Percentiles rank a stretch among this genome's conserved stretches.
Evolutionary conservation across 2,329 filamentous ascomycete species (phyloP).

Genomic region (Furcasterigmium furcatum): DNA sequence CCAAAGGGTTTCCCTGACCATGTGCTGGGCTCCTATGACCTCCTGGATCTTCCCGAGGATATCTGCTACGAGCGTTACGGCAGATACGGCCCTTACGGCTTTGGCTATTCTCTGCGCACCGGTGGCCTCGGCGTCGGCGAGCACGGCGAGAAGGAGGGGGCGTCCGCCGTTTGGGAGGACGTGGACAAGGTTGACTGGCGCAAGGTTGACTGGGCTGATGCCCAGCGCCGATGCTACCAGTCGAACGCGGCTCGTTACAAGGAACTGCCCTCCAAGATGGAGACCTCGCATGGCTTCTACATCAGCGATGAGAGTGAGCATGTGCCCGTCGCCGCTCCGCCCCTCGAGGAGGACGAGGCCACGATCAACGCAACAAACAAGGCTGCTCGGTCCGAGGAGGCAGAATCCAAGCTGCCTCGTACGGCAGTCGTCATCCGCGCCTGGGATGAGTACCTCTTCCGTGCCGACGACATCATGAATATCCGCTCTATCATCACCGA

Average conservation of each 20-base stretch:
- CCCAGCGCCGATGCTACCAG: constrained; percentile 69
- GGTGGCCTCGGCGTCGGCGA: constrained; percentile 85
- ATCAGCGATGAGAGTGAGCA: constrained; percentile 28
- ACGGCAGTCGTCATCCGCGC: constrained; percentile 80
- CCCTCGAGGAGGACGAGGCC: not conserved
- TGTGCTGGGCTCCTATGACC: constrained; percentile 80
- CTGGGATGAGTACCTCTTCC: constrained; percentile 78
- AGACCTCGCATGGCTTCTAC: constrained; percentile 48
- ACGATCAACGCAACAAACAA: not conserved
- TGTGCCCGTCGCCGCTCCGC: not conserved
- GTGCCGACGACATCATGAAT: constrained; percentile 76
- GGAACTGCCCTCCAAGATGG: constrained; percentile 33
- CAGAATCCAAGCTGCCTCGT: constrained; percentile 41
- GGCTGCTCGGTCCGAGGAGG: not conserved
- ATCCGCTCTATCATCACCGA: constrained; percentile 83
- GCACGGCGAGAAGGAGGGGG: constrained; percentile 77
- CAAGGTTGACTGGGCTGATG: constrained; percentile 73
- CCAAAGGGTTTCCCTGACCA: constrained; percentile 82
- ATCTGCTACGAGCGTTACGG: constrained; percentile 94
- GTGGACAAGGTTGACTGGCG: constrained; percentile 73
- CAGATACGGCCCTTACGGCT: constrained; percentile 82
- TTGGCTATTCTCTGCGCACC: constrained; percentile 75
- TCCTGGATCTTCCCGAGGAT: constrained; percentile 75
- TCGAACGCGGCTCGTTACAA: constrained; percentile 70
- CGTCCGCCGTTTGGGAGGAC: constrained; percentile 74